Conservation (phyloP, 1,139 yeast species). For the Yamadazyma trypodendri region DNA sequence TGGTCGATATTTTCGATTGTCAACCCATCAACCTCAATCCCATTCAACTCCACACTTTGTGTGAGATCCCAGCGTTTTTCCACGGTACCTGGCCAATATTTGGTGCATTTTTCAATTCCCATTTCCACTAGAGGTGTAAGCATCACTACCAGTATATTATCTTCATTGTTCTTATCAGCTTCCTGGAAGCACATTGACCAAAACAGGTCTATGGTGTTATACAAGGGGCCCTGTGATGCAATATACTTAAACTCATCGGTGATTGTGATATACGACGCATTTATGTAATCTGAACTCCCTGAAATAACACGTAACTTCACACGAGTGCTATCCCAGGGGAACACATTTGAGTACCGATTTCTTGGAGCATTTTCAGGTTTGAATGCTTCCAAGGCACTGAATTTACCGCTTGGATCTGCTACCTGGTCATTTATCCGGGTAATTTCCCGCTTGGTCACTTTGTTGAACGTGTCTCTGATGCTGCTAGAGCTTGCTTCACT, state of each 20-base stretch:
- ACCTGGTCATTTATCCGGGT: conserved; percentile 5
- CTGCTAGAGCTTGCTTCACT: conserved; percentile 2
- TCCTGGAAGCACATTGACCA: conserved; percentile 81
- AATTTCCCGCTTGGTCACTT: conserved; percentile 9
- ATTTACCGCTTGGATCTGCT: background rate
- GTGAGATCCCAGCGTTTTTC: conserved; percentile 22
- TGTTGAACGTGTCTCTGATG: conserved; percentile 9
- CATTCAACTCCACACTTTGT: conserved; percentile 19
- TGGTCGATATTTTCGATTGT: conserved; percentile 20
- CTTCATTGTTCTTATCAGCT: conserved; percentile 32
- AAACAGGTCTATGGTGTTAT: conserved; percentile 61
- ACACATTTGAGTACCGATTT: conserved; percentile 43
- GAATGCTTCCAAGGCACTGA: conserved; percentile 7
- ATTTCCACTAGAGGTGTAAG: conserved; percentile 75
- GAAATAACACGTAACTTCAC: conserved; percentile 27
- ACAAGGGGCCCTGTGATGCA: conserved; percentile 63
- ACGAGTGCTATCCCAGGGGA: conserved; percentile 41
- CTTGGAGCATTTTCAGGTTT: conserved; percentile 16
- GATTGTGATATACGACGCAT: conserved; percentile 38
- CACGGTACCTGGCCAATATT: conserved; percentile 64
- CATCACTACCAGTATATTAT: conserved; percentile 69
- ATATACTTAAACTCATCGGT: conserved; percentile 24
- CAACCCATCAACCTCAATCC: conserved; percentile 22
- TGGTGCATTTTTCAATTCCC: conserved; percentile 61
- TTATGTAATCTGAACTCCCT: conserved; percentile 27